These are phyloP conservation scores for Leptodontidium sp. DNA, from an alignment of 2,329 filamentous ascomycete genomes.

Conservation along the genomic window DNA sequence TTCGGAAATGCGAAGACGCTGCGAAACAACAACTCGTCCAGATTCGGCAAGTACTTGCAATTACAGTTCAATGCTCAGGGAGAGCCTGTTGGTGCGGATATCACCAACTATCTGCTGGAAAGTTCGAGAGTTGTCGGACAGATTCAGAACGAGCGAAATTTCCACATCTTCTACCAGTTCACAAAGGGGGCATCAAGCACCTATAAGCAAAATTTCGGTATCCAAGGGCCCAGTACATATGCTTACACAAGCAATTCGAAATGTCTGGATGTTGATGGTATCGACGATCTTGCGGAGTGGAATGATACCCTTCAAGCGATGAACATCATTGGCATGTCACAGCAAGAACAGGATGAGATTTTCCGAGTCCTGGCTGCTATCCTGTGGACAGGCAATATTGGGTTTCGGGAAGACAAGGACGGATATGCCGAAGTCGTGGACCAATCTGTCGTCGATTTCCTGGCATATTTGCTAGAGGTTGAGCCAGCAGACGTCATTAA, in stretches of 20 bases:
- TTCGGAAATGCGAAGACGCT: conserved; percentile 99
- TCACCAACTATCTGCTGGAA: conserved; percentile 97
- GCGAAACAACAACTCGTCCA: conserved; percentile 97
- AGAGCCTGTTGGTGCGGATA: conserved; percentile 94
- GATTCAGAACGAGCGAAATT: conserved; percentile 94
- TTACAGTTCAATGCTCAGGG: conserved; percentile 93
- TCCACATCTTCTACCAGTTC: conserved; percentile 99
- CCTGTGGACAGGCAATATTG: conserved; percentile 93
- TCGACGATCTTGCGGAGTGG: conserved; percentile 90
- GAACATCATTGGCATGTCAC: conserved; percentile 88
- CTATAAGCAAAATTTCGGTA: conserved; percentile 86
- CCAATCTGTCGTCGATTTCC: conserved; percentile 90
- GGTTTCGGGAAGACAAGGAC: conserved; percentile 87
- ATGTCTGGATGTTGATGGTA: conserved; percentile 92
- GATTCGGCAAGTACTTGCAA: conserved; percentile 98
- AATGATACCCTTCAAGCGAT: conserved; percentile 92
- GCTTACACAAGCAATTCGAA: conserved; percentile 93
- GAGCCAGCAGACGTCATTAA: conserved; percentile 82
- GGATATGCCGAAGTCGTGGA: conserved; percentile 89
- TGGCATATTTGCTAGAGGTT: conserved; percentile 92
- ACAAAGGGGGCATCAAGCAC: conserved; percentile 90
- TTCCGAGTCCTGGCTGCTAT: conserved; percentile 94
- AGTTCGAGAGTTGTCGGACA: conserved; percentile 95
- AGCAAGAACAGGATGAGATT: conserved; percentile 92
- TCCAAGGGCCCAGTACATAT: conserved; percentile 93